Base-by-base conservation (phyloP, 1,284 basidiomycete species). In the Apiotrichum sp. region DNA sequence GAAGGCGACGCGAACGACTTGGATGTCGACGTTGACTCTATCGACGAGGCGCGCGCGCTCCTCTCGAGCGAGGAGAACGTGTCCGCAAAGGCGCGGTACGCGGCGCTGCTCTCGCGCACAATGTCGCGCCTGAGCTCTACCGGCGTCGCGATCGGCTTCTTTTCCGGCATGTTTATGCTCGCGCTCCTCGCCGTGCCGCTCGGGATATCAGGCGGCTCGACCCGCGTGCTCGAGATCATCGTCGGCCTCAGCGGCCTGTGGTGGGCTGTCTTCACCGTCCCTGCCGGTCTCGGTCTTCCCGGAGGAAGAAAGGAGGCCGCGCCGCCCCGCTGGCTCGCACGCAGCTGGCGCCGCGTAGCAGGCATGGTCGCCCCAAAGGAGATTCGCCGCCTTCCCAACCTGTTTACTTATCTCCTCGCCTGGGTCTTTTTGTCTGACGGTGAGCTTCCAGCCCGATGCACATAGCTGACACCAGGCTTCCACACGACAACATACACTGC, bases 381-480 rank as follows among this genome's bases (percentile, higher is more conserved):
- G 68, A 83, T 93, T 36, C 81, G 80, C 70, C 81, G 81, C 56
- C 78, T 93, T n/a, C 80, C 81, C 38, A 86, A 90, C 67, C 89
- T 91, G 0, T 96, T 93, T 78, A 80, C 81, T 57, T 93, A 89
- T 66, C 84, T 95, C 41, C 81, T 85, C 4, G 88, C 92, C 0
- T 95, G 92, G 90, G 91, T 95, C 69, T 80, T 95, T 11, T 82
- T 96, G 34, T 90, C 88, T 0, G 91, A 95, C 68, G 89, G 89
- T 88, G 51, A 50, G 82, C 58, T 32, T 11, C 34, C 32, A n/a
- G 3, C 4, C 42, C 29, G 22, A 22, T 22, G 2, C 31, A 8
- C 38, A 34, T 11, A 41, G 16, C 53, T 8, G 31, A 33, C n/a
- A 38, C 46, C 41, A 72, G 71, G 71, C 31, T 74, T 76, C 61